Evolutionary conservation across 2,329 filamentous ascomycete species (phyloP), one percentile per base, ranked within the genome.

Genomic region (Fusarium staphyleae): DNA sequence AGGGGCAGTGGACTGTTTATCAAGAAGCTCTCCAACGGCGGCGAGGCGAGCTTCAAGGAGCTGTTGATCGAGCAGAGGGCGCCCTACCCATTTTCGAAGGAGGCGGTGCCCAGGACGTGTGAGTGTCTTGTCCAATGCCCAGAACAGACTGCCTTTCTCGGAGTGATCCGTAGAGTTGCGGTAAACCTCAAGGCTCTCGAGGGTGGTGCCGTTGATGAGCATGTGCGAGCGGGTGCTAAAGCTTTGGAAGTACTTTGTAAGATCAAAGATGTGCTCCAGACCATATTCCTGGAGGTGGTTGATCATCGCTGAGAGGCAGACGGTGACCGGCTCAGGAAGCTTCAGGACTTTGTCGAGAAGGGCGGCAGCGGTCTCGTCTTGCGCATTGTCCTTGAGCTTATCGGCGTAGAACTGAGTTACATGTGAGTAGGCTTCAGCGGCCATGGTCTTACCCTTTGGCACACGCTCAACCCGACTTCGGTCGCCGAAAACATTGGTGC

Each of bases 281-380:
- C 92, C 92, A 70, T 97, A 99, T 61, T 96, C 93, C 14, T 86
- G 87, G 65, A 99, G 79, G 68, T 99, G 93, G 1, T 84, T 90
- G 65, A 99, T 98, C 93, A 99, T 97, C 10, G 93, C 90, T 4
- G 95, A 97, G 12, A 99, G 81, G 73, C 95, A 99, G 33, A 96
- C 87, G 0, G 89, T 96, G 30, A 96, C 91, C 35, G 89, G 81
- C 66, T 96, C 91, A 0, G 93, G 89, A 11, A 99, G 81, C 58
- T 87, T 87, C 50, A 98, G 80, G 28, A 97, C 91, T 66, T 91
- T 93, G 67, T 96, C 90, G 3, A 99, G 82, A 1, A 97, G 79
- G 24, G 82, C 81, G 32, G 82, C 84, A 1, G 86, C 81, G 15
- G 79, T 76, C 16, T 83, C 78, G 69, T 87, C 77, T 62, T 79